Conservation (phyloP, 2,329 filamentous ascomycete species). For the Albophoma yamanashiensis region DNA sequence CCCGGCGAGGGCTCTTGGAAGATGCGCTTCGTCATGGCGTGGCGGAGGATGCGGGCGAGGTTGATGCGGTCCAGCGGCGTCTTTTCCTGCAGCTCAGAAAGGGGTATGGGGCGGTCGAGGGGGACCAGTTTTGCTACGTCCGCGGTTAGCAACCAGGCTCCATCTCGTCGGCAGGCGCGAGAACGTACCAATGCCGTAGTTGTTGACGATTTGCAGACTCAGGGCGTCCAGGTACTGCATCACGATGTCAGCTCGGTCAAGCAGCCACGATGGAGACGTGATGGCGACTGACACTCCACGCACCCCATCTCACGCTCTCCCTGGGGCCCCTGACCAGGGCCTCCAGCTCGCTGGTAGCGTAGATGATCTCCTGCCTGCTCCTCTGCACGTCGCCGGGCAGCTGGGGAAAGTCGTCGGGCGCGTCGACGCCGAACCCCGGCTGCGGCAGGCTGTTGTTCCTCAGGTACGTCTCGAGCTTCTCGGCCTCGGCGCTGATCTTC, state of each 20-base stretch:
- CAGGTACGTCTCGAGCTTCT: slow-evolving; percentile 37
- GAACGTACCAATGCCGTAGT: slow-evolving; percentile 33
- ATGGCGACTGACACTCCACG: slow-evolving; percentile 35
- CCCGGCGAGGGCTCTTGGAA: slow-evolving; percentile 41
- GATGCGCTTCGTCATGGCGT: slow-evolving; percentile 46
- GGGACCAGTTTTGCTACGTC: slow-evolving; percentile 38
- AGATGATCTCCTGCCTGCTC: slow-evolving; percentile 35
- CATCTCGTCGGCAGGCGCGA: not conserved
- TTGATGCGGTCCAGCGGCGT: slow-evolving; percentile 37
- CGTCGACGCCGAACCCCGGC: slow-evolving; percentile 34
- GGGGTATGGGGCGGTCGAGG: slow-evolving; percentile 29
- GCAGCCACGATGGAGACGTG: not conserved
- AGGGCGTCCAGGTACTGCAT: slow-evolving; percentile 37
- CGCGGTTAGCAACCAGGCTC: not conserved
- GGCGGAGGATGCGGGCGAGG: slow-evolving; percentile 38
- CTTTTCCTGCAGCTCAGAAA: slow-evolving; percentile 33
- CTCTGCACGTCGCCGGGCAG: slow-evolving; percentile 33
- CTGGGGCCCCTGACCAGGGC: slow-evolving; percentile 37
- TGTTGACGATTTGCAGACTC: slow-evolving; percentile 38
- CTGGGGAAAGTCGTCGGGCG: slow-evolving; percentile 33
- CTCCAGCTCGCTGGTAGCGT: slow-evolving; percentile 36
- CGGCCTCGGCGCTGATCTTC: slow-evolving; percentile 36
- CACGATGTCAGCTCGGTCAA: not conserved
- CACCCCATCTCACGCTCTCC: slow-evolving; percentile 39
- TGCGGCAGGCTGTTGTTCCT: slow-evolving; percentile 27